Base-by-base conservation (phyloP, 306 rosid genomes). In the Pueraria montana region DNA sequence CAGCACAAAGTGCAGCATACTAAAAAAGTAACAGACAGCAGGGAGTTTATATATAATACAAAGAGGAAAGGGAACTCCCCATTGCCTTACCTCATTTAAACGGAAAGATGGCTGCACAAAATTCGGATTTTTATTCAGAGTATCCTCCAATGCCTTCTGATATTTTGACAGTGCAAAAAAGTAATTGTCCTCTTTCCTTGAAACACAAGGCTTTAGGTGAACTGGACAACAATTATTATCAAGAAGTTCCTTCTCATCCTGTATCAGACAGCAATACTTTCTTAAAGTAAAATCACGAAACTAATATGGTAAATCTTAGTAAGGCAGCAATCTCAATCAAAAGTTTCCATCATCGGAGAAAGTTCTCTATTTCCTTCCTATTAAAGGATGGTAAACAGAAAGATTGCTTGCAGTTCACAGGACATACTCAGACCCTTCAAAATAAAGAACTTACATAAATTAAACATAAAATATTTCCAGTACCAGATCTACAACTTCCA, bases 171-270 rank as follows among this genome's bases (percentile, higher is more conserved):
- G 82, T 26, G 96, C 94, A 66, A 96, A 96, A 85, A 96, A 96
- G 89, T 92, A 93, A 89, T 93, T 96, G 67, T 92, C 97, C 87
- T 96, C 99, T 86, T 91, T 96, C 81, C 98, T 84, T 30, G 94
- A 85, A 91, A 84, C 94, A 88, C 99, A 96, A 4, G 96, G 97
- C 92, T 93, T 93, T 18, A 91, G 91, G 88, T 96, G 99, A 70
- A 85, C 86, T 2, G 99, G 96, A 88, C 98, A 96, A 77, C 93
- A 87, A 72, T 91, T 91, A 84, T 93, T 83, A 32, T 87, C 98
- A 80, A 94, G 89, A 80, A 96, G 87, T 81, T 94, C 99, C 77
- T 94, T 96, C 88, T 92, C 97, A 77, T 94, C 99, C 99, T 96
- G 90, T 80, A 77, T 62, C 78, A 74, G 75, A 71, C 48, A 58